Evolutionary conservation across 148 eudicot genomes (phyloP), one percentile per base, ranked within the genome.

Genomic region (Salicornia ramosissima): DNA sequence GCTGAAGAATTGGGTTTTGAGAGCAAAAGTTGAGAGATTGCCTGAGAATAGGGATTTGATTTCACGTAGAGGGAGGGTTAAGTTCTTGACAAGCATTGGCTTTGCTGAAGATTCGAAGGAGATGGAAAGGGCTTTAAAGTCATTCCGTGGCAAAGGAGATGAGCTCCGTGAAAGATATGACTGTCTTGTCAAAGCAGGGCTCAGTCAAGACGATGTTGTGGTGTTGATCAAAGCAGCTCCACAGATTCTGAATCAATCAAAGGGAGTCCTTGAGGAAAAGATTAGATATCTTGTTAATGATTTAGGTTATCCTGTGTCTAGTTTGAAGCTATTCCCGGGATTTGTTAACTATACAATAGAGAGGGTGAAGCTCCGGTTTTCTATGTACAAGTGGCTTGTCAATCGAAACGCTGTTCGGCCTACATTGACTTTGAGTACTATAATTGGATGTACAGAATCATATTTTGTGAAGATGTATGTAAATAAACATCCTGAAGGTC

Each of bases 131-230:
- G 87, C 88, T 59, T 72, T 87, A 8, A 92, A 78, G 78, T 45
- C 43, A 28, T 82, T 84, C 42, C 78, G 85, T 36, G 96, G 96
- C 74, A 86, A 78, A 74, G 88, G 88, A 68, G 70, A 64, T 26
- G 90, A 86, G 74, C 86, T 92, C 52, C 90, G 81, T 39, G 88
- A 82, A 59, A 86, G 97, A 80, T 90, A 87, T 62, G 83, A 87
- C 72, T 89, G 89, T 78, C 79, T 89, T 40, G 87, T 90, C 26
- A 70, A 81, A 64, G 82, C 83, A 19, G 97, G 97, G 25, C 74
- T 92, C 64, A 64, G 58, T 74, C 73, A 66, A 30, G 56, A 78
- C 66, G 85, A 85, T 62, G 96, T 75, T 51, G 24, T 65, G 3
- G 46, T 40, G n/a, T 83, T 89, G 87, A 40, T 90, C 30, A 90